Conservation (phyloP, 2,329 filamentous ascomycete genomes). For the Xylariales sp. region DNA sequence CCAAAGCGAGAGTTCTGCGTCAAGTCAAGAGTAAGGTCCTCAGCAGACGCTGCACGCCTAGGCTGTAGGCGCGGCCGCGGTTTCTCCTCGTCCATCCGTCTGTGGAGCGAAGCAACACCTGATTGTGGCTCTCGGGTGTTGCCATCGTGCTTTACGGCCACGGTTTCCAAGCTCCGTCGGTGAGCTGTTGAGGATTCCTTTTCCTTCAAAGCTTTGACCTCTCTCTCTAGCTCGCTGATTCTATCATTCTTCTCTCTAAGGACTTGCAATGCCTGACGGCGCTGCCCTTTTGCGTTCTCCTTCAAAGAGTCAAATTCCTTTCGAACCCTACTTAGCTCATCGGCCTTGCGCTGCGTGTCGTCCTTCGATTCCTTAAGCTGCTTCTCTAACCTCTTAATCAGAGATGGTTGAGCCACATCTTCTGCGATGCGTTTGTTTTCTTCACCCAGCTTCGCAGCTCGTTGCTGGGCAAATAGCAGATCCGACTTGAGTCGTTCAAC, state of each 20-base stretch:
- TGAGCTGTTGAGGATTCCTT: constrained; percentile 11
- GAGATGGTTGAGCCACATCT: constrained; percentile 16
- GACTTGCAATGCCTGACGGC: constrained; percentile 52
- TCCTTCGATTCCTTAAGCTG: constrained; percentile 40
- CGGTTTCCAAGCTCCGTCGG: constrained; percentile 9
- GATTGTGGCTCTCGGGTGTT: constrained; percentile 19
- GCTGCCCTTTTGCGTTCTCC: constrained; percentile 46
- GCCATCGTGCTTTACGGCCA: constrained; percentile 13
- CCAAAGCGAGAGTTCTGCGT: constrained; percentile 17
- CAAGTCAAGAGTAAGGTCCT: constrained; percentile 22
- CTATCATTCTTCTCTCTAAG: constrained; percentile 53
- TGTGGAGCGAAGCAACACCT: constrained; percentile 18
- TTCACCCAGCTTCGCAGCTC: constrained; percentile 30
- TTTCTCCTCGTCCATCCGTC: constrained; percentile 15
- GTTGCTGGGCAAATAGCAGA: constrained; percentile 43
- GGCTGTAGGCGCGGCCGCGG: constrained; percentile 9
- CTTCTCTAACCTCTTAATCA: constrained; percentile 34
- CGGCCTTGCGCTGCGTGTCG: constrained; percentile 41
- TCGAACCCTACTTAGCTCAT: constrained; percentile 43
- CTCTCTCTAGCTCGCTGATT: constrained; percentile 51
- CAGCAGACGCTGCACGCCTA: constrained; percentile 17
- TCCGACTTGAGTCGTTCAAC: constrained; percentile 47
- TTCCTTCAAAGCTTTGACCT: constrained; percentile 41
- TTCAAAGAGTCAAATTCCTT: constrained; percentile 51
- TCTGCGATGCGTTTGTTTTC: constrained; percentile 25